A percentile compares a stretch with the other conserved stretches of the same genome.
Conservation (phyloP, 163 green algal species). For the Chlorella variabilis region DNA sequence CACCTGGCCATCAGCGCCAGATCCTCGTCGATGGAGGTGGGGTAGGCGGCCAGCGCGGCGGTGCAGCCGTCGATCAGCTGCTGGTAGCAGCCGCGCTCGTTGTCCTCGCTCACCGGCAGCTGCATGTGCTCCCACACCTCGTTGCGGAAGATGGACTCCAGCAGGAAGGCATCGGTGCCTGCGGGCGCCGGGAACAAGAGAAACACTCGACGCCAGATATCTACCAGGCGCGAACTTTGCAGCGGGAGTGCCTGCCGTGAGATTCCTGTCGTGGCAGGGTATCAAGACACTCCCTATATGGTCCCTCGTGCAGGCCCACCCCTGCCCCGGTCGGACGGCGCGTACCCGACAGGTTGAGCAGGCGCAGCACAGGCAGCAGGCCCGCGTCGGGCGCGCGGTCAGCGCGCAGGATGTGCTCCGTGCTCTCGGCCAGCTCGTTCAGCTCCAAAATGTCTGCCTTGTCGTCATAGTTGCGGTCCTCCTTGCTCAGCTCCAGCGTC, state of each 20-base stretch:
- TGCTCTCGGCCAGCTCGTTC: constrained; percentile 55
- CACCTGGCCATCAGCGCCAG: constrained; percentile 47
- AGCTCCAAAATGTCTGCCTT: constrained; percentile 88
- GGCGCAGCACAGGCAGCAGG: constrained; percentile 80
- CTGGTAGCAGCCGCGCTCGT: constrained; percentile 79
- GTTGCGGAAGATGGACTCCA: constrained; percentile 87
- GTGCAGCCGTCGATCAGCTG: constrained; percentile 62
- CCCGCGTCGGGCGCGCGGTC: constrained; percentile 53
- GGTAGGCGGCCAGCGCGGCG: constrained; percentile 65
- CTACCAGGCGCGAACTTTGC: no score
- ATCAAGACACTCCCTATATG: no score
- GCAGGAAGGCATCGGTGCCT: constrained; percentile 84
- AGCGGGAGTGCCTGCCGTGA: no score
- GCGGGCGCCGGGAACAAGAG: neutral
- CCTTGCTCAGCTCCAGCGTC: constrained; percentile 67
- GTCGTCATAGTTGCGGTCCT: constrained; percentile 78
- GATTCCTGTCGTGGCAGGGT: no score
- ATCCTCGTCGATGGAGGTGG: constrained; percentile 74
- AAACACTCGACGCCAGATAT: neutral
- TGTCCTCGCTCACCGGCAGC: constrained; percentile 76
- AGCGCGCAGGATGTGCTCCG: constrained; percentile 62
- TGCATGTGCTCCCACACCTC: constrained; percentile 84
- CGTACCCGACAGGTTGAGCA: constrained; percentile 77
- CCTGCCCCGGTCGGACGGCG: no score
- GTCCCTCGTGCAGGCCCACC: no score